Conservation (phyloP, 768 basidiomycete species). For the Boletus pseudopeckii region DNA sequence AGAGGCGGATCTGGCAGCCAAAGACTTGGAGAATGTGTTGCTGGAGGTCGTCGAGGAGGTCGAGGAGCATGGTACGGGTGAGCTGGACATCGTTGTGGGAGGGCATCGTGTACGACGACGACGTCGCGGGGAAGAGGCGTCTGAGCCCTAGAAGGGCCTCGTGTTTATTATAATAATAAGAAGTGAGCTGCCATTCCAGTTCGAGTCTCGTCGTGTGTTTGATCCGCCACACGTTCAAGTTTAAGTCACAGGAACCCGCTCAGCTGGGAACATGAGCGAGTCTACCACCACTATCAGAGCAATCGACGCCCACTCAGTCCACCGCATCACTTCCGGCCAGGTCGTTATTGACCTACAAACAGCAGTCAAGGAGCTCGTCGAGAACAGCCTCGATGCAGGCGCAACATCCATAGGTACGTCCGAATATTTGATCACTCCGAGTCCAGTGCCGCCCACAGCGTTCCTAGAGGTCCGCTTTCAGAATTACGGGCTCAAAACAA, state of each 20-base stretch:
- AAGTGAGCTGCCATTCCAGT: not conserved
- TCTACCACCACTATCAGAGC: conserved; percentile 40
- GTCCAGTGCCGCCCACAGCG: conserved; percentile 1
- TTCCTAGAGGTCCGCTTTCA: conserved; percentile 82
- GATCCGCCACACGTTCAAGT: not conserved
- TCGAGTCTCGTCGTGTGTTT: not conserved
- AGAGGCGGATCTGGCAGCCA: conserved; percentile 51
- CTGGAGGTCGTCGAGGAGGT: conserved; percentile 52
- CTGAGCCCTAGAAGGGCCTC: not conserved
- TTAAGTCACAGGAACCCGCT: not conserved
- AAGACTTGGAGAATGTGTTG: conserved; percentile 44
- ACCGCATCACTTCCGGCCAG: conserved; percentile 90
- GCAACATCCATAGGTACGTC: conserved; percentile 78
- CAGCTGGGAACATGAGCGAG: not conserved
- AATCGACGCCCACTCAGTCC: conserved; percentile 77
- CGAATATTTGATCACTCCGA: not conserved
- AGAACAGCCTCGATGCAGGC: conserved; percentile 93
- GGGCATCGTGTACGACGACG: conserved; percentile 16
- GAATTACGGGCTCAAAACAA: conserved; percentile 73
- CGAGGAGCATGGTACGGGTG: conserved; percentile 34
- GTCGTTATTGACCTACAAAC: conserved; percentile 92
- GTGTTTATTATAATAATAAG: not conserved
- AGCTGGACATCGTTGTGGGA: conserved; percentile 37
- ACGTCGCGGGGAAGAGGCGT: not conserved
- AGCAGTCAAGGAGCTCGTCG: conserved; percentile 93